These are phyloP conservation scores for Ambrosia artemisiifolia DNA, from an alignment of 129 eudicot genomes.

Conservation along the genomic window DNA sequence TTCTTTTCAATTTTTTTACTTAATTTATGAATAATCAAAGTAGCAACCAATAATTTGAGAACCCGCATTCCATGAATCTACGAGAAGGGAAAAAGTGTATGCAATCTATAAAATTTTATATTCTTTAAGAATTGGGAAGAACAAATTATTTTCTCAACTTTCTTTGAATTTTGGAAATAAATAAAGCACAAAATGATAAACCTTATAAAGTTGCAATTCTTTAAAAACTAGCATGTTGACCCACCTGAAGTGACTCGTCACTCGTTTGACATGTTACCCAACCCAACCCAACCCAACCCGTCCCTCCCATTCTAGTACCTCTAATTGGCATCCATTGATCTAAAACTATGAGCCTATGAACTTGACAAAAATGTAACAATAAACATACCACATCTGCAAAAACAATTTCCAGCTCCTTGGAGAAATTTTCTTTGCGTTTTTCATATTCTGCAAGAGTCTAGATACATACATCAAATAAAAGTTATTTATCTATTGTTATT, in stretches of 20 bases:
- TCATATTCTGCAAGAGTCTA: slow-evolving; percentile 93
- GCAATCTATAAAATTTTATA: neutral
- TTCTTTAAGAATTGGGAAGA: neutral
- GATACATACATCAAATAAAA: slow-evolving; percentile 11
- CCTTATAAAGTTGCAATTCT: neutral
- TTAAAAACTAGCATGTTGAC: neutral
- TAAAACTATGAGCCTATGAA: neutral
- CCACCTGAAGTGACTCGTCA: neutral
- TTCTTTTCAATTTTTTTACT: neutral
- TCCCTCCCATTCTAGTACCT: neutral
- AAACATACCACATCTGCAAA: slow-evolving; percentile 91
- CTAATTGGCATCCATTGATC: neutral
- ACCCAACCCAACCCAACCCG: neutral
- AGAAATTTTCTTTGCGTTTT: slow-evolving; percentile 80
- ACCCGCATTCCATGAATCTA: neutral
- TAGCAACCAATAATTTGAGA: neutral
- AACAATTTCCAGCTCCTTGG: slow-evolving; percentile 88
- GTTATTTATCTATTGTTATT: neutral
- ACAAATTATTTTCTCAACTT: neutral
- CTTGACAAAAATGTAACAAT: slow-evolving; percentile 1
- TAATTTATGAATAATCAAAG: neutral
- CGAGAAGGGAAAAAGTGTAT: neutral
- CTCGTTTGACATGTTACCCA: neutral
- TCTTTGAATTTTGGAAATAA: neutral
- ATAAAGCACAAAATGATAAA: neutral